These are phyloP conservation scores for Balansia obtecta DNA, from an alignment of 2,329 filamentous ascomycete species.

Conservation along the genomic window DNA sequence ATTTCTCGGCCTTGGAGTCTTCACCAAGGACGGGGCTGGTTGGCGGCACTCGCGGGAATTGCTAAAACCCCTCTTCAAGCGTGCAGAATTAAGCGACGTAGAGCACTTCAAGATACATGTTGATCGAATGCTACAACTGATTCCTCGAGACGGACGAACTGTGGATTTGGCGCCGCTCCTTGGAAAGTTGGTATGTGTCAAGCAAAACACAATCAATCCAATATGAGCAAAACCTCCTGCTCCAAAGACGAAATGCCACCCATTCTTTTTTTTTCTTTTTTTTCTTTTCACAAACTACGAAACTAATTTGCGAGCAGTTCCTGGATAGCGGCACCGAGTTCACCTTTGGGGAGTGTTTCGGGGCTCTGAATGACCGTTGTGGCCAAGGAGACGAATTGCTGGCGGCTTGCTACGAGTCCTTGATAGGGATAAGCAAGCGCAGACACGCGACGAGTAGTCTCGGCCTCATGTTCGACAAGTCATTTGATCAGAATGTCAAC, in stretches of 20 bases:
- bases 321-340: slow-evolving; percentile 6
- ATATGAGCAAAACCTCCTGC: background rate
- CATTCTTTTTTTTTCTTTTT: too few relatives aligned
- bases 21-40: slow-evolving; percentile 4
- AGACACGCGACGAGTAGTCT: background rate
- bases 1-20: slow-evolving; percentile 4
- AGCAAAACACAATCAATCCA: background rate
- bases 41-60: slow-evolving; percentile 5
- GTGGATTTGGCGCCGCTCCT: slow-evolving; percentile 3
- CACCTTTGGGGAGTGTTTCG: slow-evolving; percentile 4
- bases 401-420: background rate
- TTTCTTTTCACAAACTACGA: too few relatives aligned
- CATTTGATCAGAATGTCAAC: slow-evolving; percentile 1
- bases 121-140: slow-evolving; percentile 3
- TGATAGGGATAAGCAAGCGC: slow-evolving; percentile 3
- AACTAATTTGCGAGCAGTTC: slow-evolving; percentile 1
- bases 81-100: slow-evolving; percentile 5
- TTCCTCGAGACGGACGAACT: slow-evolving; percentile 3
- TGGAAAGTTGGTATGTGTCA: slow-evolving; percentile 3
- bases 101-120: slow-evolving; percentile 6
- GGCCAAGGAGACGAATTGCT: slow-evolving; percentile 4
- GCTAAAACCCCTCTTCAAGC: slow-evolving; percentile 3
- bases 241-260: background rate
- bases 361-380: background rate
- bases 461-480: background rate